Evolutionary conservation across 1,139 yeast species (phyloP), one percentile per base, ranked within the genome.

Genomic region (Wickerhamiella pararugosa): DNA sequence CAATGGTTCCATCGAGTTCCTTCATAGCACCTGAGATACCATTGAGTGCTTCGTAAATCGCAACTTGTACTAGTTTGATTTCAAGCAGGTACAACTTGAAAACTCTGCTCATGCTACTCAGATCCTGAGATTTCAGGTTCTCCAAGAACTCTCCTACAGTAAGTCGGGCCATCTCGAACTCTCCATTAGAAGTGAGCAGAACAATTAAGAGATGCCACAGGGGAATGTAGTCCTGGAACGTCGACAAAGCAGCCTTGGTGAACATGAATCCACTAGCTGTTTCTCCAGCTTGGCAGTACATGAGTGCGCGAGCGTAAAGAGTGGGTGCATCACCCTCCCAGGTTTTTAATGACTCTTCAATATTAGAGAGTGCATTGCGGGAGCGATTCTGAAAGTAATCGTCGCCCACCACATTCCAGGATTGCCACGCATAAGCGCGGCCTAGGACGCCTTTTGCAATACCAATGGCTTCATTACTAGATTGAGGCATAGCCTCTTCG

Each of bases 51-150:
- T 83, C 92, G 45, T 76, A 63, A 10, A 84, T 66, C 2, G 87
- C 78, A 41, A 84, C 61, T 51, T 80, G 86, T 0, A 94, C 79
- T 59, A 81, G 66, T 53, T 81, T 81, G 54, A 84, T 65, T 55
- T 82, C 84, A 29, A 84, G 57, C 34, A 78, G 73, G 47, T 73
- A 75, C 52, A 69, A 65, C 53, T 73, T 77, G 43, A 68, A 66
- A 36, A 60, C 59, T 5, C 56, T 45, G 32, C 43, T 37, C 15
- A 33, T 10, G n/a, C 28, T 27, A 5, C 66, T 51, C n/a, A 67
- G 36, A 27, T 4, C 48, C 7, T 7, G n/a, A 4, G 42, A 41
- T 11, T 49, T 48, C n/a, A 25, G 34, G 9, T 39, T 43, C 6
- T 50, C 59, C 3, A 68, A 45, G 2, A 73, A 66, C 27, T 68